These are phyloP conservation scores for Fomitopsis schrenkii DNA, from an alignment of 1,284 basidiomycete genomes.

Conservation along the genomic window DNA sequence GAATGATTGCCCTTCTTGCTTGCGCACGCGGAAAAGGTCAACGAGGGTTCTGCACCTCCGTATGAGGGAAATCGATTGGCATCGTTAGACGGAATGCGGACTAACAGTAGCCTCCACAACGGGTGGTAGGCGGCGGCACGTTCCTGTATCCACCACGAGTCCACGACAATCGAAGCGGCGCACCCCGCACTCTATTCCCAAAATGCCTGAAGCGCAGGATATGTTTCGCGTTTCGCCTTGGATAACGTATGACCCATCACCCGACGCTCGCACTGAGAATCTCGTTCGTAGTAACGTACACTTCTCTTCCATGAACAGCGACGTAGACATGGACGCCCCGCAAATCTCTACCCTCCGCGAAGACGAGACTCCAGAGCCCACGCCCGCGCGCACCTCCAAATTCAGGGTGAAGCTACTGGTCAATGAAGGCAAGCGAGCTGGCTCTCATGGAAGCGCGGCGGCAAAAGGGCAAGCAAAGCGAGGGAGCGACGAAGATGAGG, in stretches of 20 bases:
- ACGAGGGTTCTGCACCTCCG: neutral
- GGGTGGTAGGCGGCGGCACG: neutral
- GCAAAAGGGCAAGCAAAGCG: conserved; percentile 24
- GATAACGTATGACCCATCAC: conserved; percentile 26
- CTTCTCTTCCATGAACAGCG: conserved; percentile 24
- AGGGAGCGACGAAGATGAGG: conserved; percentile 46
- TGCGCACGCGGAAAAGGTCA: neutral
- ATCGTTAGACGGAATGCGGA: neutral
- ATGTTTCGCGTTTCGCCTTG: conserved; percentile 31
- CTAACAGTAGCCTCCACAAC: too few species aligned
- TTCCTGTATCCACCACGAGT: neutral
- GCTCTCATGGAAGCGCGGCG: conserved; percentile 23
- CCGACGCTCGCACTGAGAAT: conserved; percentile 11
- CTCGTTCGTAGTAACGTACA: conserved; percentile 10
- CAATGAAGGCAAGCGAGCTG: conserved; percentile 38
- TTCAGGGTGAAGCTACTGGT: conserved; percentile 50
- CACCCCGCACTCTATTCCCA: conserved; percentile 1
- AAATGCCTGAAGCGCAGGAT: conserved; percentile 8
- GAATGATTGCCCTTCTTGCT: too few species aligned
- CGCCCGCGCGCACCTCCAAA: conserved; percentile 34
- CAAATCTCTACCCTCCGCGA: conserved; percentile 73
- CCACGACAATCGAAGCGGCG: neutral
- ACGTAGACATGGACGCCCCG: conserved; percentile 69
- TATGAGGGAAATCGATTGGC: neutral
- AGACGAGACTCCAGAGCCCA: conserved; percentile 62